Base-by-base conservation (phyloP, 2,329 filamentous ascomycete species). In the Achaetomium macrosporum region DNA sequence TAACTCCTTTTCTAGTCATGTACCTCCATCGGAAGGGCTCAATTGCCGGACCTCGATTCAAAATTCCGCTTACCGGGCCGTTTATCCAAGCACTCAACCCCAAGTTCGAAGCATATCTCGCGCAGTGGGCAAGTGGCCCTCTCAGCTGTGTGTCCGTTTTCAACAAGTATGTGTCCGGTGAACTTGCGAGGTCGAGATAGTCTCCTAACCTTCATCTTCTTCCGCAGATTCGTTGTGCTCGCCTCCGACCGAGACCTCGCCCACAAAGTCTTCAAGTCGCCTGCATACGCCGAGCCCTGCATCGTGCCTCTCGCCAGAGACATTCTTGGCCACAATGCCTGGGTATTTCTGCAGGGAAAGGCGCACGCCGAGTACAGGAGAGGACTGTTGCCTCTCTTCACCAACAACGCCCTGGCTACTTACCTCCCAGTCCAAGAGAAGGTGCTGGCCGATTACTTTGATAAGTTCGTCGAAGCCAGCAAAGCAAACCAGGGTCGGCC, bases 221-320 rank as follows among this genome's bases (percentile, higher is more conserved):
- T n/a, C n/a, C n/a, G n/a, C n/a, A 95, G 90, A 70, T 99, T 99
- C 69, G 93, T 97, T 59, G 90, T 99, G 53, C 96, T 99, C 68
- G 92, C 91, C 33, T 95, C 91, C n/a, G 90, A 87, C 49, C 90
- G 93, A 66, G 93, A 97, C 68, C 89, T 97, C 81, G 87, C 92
- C 54, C 87, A 92, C 64, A 97, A 97, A 72, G 86, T 97, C 63
- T 91, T 97, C 81, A 97, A 96, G 73, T 95, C 91, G 17, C 93
- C 93, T 20, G 69, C 74, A 47, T 97, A 85, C 66, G 90, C 95
- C 68, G 96, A 96, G 76, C 93, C 93, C 40, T 97, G 91, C 66
- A 90, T 99, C 57, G 93, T 99, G 59, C 92, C 97, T 69, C 84
- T 86, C 55, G 93, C 93, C 17, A 85, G 90, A 72, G 97, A 97